Conservation (phyloP, 345 rosid species). For the Camelina sativa region DNA sequence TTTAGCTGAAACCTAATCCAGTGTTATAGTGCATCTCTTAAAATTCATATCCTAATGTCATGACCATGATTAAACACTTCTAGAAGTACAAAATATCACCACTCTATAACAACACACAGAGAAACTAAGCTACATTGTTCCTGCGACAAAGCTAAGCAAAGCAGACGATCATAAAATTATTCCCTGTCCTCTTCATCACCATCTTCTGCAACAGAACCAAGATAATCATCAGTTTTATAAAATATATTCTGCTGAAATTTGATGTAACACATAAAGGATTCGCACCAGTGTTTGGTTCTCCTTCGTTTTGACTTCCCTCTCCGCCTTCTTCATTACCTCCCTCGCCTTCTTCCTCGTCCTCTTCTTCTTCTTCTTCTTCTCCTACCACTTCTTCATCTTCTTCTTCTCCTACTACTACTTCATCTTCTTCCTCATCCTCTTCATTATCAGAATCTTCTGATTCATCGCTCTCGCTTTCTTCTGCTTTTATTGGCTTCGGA, state of each 20-base stretch:
- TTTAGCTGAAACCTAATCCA: neutral
- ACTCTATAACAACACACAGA: conserved; percentile 6
- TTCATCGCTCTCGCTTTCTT: conserved; percentile 56
- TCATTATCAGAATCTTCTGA: conserved; percentile 46
- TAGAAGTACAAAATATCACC: conserved; percentile 6
- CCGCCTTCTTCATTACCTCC: neutral
- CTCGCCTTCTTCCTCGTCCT: conserved; percentile 38
- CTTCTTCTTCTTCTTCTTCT: conserved; percentile 41
- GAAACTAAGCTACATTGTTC: conserved; percentile 20
- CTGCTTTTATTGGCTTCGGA: conserved; percentile 68
- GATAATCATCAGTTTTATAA: neutral
- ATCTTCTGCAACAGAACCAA: conserved; percentile 30
- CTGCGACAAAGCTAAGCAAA: conserved; percentile 15
- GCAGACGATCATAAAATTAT: neutral
- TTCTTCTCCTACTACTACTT: conserved; percentile 45
- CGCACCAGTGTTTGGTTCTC: conserved; percentile 29
- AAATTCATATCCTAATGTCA: conserved; percentile 17
- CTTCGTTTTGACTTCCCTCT: conserved; percentile 21
- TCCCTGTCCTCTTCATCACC: conserved; percentile 24
- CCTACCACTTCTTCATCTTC: conserved; percentile 33
- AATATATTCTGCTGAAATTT: neutral
- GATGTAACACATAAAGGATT: neutral
- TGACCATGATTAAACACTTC: neutral
- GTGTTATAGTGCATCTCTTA: neutral
- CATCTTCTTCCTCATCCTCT: conserved; percentile 48